Conservation (phyloP, 2,329 filamentous ascomycete genomes). For the Dendryphion nanum region DNA sequence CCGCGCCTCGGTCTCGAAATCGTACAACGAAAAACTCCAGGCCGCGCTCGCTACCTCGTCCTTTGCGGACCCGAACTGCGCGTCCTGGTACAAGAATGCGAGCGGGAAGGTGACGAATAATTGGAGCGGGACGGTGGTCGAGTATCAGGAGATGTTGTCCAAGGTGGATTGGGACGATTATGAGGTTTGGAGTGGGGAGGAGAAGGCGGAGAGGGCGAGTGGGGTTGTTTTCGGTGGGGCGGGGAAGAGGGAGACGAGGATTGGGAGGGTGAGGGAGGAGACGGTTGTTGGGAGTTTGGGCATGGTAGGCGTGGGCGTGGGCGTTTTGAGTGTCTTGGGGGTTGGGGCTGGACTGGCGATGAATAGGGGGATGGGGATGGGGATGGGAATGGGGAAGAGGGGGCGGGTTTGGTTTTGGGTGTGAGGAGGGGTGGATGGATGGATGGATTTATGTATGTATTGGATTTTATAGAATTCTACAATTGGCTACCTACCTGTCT, state of each 20-base stretch:
- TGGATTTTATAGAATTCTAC: no score
- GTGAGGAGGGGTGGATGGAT: no score
- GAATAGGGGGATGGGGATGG: no score
- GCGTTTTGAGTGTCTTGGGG: constrained; percentile 35
- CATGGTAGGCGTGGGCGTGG: constrained; percentile 37
- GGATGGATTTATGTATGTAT: no score
- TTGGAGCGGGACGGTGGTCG: constrained; percentile 53
- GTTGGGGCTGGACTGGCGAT: constrained; percentile 38
- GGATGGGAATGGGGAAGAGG: no score
- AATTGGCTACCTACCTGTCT: no score
- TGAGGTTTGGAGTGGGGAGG: constrained; percentile 20
- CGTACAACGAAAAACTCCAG: constrained; percentile 51
- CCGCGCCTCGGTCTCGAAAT: constrained; percentile 36
- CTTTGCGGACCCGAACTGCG: constrained; percentile 56
- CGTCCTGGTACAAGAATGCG: constrained; percentile 57
- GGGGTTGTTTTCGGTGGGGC: constrained; percentile 28
- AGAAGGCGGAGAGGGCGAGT: constrained; percentile 16
- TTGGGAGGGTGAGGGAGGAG: constrained; percentile 49
- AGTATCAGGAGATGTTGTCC: constrained; percentile 52
- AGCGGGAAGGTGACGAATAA: constrained; percentile 58
- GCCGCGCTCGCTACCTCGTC: constrained; percentile 41
- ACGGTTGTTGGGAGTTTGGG: constrained; percentile 40
- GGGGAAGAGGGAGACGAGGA: constrained; percentile 33
- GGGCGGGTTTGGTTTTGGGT: no score
- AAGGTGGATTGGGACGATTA: constrained; percentile 49